Evolutionary conservation across 225 moss, liverwort and hornwort genomes (phyloP).

Genomic region (Pseudisothecium myosuroides): DNA sequence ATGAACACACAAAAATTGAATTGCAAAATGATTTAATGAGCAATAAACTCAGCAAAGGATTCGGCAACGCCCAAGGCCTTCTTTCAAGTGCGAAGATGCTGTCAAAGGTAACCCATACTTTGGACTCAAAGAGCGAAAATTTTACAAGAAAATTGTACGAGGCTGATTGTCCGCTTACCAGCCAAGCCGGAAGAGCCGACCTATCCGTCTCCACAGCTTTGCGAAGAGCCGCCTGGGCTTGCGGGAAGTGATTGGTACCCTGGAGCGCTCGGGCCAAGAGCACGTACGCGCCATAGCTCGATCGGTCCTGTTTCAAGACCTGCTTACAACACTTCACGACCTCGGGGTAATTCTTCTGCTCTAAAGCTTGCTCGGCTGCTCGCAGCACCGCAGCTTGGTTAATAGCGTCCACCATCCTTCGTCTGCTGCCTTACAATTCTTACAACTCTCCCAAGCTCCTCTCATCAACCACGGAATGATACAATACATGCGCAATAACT

Average conservation of each 20-base stretch:
- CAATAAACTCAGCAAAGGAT: not conserved
- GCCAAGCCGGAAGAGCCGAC: slow-evolving; percentile 82
- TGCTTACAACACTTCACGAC: slow-evolving; percentile 86
- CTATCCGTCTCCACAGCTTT: slow-evolving; percentile 57
- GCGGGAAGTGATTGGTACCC: slow-evolving; percentile 62
- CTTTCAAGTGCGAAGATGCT: not conserved
- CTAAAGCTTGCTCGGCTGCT: slow-evolving; percentile 69
- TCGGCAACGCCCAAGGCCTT: not conserved
- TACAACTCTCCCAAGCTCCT: not conserved
- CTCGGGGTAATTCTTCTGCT: slow-evolving; percentile 46
- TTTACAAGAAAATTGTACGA: not conserved
- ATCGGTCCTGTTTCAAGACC: slow-evolving; percentile 77
- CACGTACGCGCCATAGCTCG: slow-evolving; percentile 77
- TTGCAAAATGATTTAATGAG: not conserved
- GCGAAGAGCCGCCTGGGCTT: slow-evolving; percentile 78
- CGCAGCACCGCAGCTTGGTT: slow-evolving; percentile 28
- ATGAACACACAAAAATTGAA: not conserved
- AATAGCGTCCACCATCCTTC: slow-evolving; percentile 4
- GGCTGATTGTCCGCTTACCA: slow-evolving; percentile 31
- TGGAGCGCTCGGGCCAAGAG: slow-evolving; percentile 78
- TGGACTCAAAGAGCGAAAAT: not conserved
- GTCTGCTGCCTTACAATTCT: not conserved
- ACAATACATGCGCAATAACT: not conserved
- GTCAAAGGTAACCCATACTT: not conserved
- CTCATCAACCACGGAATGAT: slow-evolving; percentile 6